Conservation (phyloP, 208 protist genomes). For the Trypanosoma rangeli region DNA sequence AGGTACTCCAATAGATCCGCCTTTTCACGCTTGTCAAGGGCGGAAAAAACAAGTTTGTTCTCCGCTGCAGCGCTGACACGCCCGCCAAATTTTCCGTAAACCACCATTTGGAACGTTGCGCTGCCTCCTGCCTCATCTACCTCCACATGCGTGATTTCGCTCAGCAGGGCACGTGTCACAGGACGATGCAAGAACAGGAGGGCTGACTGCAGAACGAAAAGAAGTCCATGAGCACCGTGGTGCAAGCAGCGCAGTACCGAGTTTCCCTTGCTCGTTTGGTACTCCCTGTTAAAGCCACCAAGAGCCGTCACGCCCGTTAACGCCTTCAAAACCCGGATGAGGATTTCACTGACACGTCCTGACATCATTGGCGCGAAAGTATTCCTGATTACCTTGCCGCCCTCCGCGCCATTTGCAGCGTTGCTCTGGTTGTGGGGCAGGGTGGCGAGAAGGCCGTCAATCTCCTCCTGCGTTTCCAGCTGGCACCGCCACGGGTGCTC, state of each 20-base stretch:
- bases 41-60: constrained; percentile 69
- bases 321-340: constrained; percentile 78
- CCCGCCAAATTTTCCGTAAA: constrained; percentile 41
- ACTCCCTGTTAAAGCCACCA: constrained; percentile 81
- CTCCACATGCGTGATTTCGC: constrained; percentile 52
- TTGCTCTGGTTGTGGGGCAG: constrained; percentile 26
- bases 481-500: constrained; percentile 77
- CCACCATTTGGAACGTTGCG: constrained; percentile 72
- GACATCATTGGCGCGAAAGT: constrained; percentile 72
- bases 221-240: constrained; percentile 64
- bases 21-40: constrained; percentile 74
- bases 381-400: constrained; percentile 30
- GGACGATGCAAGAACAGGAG: constrained; percentile 86
- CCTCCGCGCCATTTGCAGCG: constrained; percentile 24
- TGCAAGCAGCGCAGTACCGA: constrained; percentile 79
- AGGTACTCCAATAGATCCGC: constrained; percentile 58
- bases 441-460: constrained; percentile 38
- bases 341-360: constrained; percentile 81
- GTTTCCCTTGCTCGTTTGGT: constrained; percentile 47
- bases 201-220: constrained; percentile 74
- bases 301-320: constrained; percentile 72
- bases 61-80: constrained; percentile 10
- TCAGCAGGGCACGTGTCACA: constrained; percentile 53
- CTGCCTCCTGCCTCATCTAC: constrained; percentile 69
- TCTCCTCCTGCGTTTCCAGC: constrained; percentile 77